Evolutionary conservation across 257 asterid species (phyloP), one percentile per base, ranked within the genome.

Genomic region (Fraxinus anomala): DNA sequence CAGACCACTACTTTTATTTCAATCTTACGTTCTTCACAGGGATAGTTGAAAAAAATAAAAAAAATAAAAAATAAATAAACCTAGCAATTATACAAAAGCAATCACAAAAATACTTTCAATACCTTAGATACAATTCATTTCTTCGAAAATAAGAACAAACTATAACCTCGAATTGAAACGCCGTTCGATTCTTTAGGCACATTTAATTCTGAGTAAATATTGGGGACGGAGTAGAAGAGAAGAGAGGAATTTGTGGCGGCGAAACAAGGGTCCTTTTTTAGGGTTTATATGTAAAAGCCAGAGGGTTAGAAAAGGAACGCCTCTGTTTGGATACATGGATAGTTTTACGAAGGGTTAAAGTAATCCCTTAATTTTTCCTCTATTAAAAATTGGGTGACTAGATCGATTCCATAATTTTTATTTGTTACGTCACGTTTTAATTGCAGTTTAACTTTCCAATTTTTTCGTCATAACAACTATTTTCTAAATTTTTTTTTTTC

Each of bases 1-100:
- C 89, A 86, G 87, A 65, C 89, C 89, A 86, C 87, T 81, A 86
- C 89, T 86, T 83, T 81, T 33, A 86, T 72, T 83, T 75, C 28
- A 68, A 67, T 68, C 40, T 2, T 26, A 56, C 63, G 81, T 78
- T 83, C 89, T 1, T 86, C 89, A 81, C 24, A 36, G 89, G 89
- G 84, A 79, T 68, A 23, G 44, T 68, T 33, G n/a, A 3, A 59
- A 19, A n/a, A 37, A 7, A 26, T 26, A 26, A 26, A 26, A 26
- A 26, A 59, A 10, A 6, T 1, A 30, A n/a, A 26, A 23, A 33
- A 16, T 1, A 11, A 26, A 26, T 26, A 26, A 24, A 34, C 33
- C 23, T 6, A 30, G 6, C n/a, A 14, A 3, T 11, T 23, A 26
- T 78, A 47, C 0, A 37, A 2, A 37, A 8, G 1, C 26, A 70